Base-by-base conservation (phyloP, 768 basidiomycete genomes). In the Gyrodon lividus region DNA sequence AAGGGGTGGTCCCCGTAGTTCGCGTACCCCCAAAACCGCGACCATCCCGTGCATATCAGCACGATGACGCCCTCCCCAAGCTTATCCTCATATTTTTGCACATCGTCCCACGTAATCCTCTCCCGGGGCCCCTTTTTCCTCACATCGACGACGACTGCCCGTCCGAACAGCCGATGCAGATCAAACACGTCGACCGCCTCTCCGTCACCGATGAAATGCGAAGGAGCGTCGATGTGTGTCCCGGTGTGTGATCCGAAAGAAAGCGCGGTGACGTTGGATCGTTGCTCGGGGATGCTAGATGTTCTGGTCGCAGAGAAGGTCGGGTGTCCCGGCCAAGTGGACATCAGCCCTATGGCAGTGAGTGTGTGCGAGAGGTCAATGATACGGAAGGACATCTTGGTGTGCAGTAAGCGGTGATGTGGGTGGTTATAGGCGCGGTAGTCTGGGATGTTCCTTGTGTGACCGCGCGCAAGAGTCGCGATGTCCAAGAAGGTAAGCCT, bases 161-260 rank as follows among this genome's bases (percentile, higher is more conserved):
- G 77, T 2, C 78, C 80, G 14, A 84, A 61, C 41, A 87, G 72
- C 9, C 72, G 65, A 3, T 67, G 58, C 12, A 87, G 71, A 24
- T 80, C 76, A 30, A 88, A 70, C 43, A 80, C 69, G 57, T 83
- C 79, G 43, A 88, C 76, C 2, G 78, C 74, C 38, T 66, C 62
- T 4, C 82, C 85, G 43, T 76, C 67, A 5, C 66, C 66, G 63
- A 84, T 63, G 70, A 86, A 88, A 58, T 90, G 87, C 35, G 75
- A 80, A 0, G 87, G 87, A 1, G 87, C 86, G 62, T 90, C 87
- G 59, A 89, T 75, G 68, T 90, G 87, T 7, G 87, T 89, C 38
- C 87, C 87, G 3, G 84, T 83, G 62, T 90, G 87, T 1, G 87
- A 81, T 13, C 83, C 81, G 9, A 87, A 55, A 26, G 77, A 70